Evolutionary conservation across 1,284 basidiomycete species (phyloP).

Genomic region (Boletellus sp.): DNA sequence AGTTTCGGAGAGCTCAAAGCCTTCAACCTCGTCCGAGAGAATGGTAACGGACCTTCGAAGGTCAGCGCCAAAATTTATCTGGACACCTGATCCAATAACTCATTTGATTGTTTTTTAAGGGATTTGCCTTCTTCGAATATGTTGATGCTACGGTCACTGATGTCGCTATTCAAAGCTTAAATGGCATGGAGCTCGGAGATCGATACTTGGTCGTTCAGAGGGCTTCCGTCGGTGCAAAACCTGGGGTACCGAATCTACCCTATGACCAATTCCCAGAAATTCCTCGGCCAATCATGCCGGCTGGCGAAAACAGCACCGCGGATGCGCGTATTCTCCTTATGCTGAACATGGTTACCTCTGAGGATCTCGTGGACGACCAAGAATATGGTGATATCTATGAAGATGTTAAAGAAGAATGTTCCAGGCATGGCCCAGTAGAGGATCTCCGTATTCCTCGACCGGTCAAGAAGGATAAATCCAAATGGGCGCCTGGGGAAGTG

Average conservation of each 20-base stretch:
- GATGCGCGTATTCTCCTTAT: slow-evolving; percentile 88
- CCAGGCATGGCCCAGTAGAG: slow-evolving; percentile 77
- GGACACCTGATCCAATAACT: slow-evolving; percentile 1
- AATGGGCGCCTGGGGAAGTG: slow-evolving; percentile 67
- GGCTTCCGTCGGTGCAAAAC: slow-evolving; percentile 88
- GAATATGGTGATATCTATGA: slow-evolving; percentile 94
- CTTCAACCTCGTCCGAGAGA: slow-evolving; percentile 97
- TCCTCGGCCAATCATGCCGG: slow-evolving; percentile 80
- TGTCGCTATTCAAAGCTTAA: slow-evolving; percentile 92
- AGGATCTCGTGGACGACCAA: slow-evolving; percentile 87
- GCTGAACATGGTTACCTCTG: slow-evolving; percentile 97
- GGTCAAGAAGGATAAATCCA: slow-evolving; percentile 76
- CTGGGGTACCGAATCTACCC: slow-evolving; percentile 60
- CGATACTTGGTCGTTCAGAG: slow-evolving; percentile 95
- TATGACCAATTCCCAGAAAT: slow-evolving; percentile 74
- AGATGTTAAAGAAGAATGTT: slow-evolving; percentile 92
- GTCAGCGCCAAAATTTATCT: slow-evolving; percentile 40
- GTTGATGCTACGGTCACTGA: slow-evolving; percentile 88
- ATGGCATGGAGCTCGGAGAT: slow-evolving; percentile 97
- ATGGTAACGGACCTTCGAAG: slow-evolving; percentile 85
- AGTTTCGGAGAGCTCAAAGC: slow-evolving; percentile 96
- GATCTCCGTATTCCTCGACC: slow-evolving; percentile 89
- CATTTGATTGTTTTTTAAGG: slow-evolving; percentile 47
- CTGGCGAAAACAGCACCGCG: slow-evolving; percentile 55
- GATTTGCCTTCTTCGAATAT: slow-evolving; percentile 99